Conservation (phyloP, 2,329 filamentous ascomycete genomes). For the Claviceps pazoutovae region DNA sequence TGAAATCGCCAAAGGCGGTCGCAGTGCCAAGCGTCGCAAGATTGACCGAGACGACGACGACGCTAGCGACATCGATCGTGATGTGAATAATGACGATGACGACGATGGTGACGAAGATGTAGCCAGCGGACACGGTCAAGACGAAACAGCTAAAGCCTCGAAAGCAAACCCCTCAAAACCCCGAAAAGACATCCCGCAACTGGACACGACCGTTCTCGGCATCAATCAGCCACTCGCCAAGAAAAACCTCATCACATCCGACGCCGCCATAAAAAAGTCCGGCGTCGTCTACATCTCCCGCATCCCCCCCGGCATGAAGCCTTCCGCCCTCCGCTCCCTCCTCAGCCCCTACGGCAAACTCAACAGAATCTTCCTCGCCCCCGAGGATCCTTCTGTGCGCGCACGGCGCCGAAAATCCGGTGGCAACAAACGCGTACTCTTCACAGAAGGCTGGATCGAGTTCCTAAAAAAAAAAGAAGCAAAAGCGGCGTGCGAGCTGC, state of each 20-base stretch:
- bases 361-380: slow-evolving; percentile 66
- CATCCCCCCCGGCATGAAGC: slow-evolving; percentile 81
- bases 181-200: slow-evolving; percentile 12
- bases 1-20: slow-evolving; percentile 51
- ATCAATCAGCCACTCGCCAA: slow-evolving; percentile 43
- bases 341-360: slow-evolving; percentile 62
- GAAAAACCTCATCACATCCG: slow-evolving; percentile 53
- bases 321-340: slow-evolving; percentile 59
- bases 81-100: slow-evolving; percentile 16
- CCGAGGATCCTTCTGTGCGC: slow-evolving; percentile 56
- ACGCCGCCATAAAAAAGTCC: slow-evolving; percentile 54
- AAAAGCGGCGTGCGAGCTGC: slow-evolving; percentile 57
- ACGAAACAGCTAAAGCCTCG: slow-evolving; percentile 8
- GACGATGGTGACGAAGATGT: neutral
- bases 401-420: slow-evolving; percentile 54
- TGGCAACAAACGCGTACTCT: slow-evolving; percentile 74
- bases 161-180: slow-evolving; percentile 12
- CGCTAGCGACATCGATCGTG: slow-evolving; percentile 20
- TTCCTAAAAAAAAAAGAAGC: slow-evolving; percentile 64
- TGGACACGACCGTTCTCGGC: slow-evolving; percentile 27
- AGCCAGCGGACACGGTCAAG: neutral
- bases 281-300: slow-evolving; percentile 75
- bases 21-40: slow-evolving; percentile 50
- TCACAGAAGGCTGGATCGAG: slow-evolving; percentile 77
- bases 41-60: slow-evolving; percentile 27